phyloP scores from a whole-genome alignment of 331 rosid genomes.

The Rosa hybrid region DNA sequence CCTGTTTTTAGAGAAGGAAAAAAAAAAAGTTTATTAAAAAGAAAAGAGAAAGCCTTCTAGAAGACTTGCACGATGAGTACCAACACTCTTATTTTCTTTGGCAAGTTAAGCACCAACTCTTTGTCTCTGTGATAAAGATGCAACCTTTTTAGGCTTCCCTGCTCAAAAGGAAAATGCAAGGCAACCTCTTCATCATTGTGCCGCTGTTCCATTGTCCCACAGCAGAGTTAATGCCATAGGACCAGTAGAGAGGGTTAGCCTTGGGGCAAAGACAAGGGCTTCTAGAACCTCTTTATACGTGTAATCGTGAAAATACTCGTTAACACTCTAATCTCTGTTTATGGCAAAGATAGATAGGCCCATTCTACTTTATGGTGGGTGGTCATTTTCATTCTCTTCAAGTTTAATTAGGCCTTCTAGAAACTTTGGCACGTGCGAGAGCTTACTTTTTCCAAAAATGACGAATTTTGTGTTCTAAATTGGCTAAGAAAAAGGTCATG shows the following conservation, averaged over 20 bases:
- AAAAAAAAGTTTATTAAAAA: neutral
- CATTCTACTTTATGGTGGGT: neutral
- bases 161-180: neutral
- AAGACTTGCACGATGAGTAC: neutral
- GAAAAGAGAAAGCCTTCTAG: conserved; percentile 21
- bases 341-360: neutral
- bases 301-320: neutral
- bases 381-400: conserved; percentile 23
- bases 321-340: neutral
- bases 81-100: neutral
- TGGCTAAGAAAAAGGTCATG: neutral
- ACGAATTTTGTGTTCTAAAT: neutral
- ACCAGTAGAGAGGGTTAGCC: neutral
- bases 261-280: neutral
- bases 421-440: neutral
- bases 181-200: neutral
- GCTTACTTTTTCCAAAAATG: neutral
- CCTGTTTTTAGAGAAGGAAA: no score
- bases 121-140: neutral
- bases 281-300: conserved; percentile 23
- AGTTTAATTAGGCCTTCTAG: neutral
- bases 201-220: neutral
- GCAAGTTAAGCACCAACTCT: neutral
- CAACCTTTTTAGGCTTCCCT: neutral
- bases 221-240: neutral